phyloP scores from a whole-genome alignment of 495 filamentous ascomycete genomes.

The Tuber umbilicatum region DNA sequence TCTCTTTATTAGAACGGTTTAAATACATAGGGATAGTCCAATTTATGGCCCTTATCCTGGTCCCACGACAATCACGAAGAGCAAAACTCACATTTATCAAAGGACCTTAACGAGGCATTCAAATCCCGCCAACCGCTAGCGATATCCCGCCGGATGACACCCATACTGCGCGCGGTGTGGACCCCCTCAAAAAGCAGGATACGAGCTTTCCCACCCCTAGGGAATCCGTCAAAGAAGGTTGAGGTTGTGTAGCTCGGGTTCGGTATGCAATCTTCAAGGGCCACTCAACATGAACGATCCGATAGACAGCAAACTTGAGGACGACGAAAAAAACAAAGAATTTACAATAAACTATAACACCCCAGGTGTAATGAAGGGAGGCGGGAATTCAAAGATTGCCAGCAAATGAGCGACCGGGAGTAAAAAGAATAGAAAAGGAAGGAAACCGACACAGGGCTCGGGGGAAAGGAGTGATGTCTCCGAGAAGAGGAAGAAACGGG shows the following conservation, averaged over 20 bases:
- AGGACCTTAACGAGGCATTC: slow-evolving; percentile 25
- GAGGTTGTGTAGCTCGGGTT: background rate
- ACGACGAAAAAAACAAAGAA: background rate
- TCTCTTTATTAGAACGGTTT: background rate
- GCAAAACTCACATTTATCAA: slow-evolving; percentile 28
- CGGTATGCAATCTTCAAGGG: background rate
- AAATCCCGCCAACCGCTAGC: slow-evolving; percentile 1
- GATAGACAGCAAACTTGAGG: background rate
- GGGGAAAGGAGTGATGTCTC: background rate
- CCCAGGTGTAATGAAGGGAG: background rate
- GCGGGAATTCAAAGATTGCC: background rate
- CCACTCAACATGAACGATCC: background rate
- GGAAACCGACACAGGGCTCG: background rate
- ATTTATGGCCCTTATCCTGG: background rate
- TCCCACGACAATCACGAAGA: background rate
- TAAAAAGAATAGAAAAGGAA: background rate
- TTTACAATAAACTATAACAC: background rate
- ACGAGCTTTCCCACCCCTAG: background rate
- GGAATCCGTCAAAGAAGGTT: background rate
- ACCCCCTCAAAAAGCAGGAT: background rate
- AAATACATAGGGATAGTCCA: background rate
- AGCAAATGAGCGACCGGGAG: background rate
- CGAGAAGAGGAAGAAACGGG: background rate
- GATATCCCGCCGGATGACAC: background rate
- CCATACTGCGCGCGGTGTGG: background rate